Evolutionary conservation across 139 green algal species (phyloP), one percentile per base, ranked within the genome.

Genomic region (Tetradesmus obliquus): DNA sequence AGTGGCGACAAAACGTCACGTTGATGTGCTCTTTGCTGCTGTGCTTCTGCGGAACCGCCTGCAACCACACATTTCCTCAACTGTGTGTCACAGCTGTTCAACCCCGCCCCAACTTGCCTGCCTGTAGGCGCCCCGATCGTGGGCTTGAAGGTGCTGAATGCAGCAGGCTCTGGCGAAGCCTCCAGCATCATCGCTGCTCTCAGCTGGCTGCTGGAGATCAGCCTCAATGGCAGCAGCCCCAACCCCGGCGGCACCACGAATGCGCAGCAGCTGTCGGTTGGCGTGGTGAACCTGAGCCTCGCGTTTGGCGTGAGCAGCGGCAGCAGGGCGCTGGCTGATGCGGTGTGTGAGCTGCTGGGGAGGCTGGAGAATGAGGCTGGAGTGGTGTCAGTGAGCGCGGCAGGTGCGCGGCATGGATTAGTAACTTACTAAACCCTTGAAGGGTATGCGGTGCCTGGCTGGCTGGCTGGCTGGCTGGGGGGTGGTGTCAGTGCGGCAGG

Each of bases 241-340:
- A 90, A 90, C 51, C 19, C 32, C 3, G 69, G 20, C 2, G 24
- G 24, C 8, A 3, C 24, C 1, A 90, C 86, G 22, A 90, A 90
- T 15, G 86, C 71, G 19, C 22, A 90, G 86, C n/a, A 17, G 86
- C n/a, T 90, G 66, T 15, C 54, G 3, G 71, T 90, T 7, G 12
- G 19, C 74, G 71, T 90, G 6, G 20, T 90, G 2, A 90, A 55
- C 53, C 57, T 83, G 85, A 89, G 85, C 51, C 22, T 82, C 0
- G 69, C 55, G 60, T 89, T 80, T 58, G 53, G 51, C 79, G 57
- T 60, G 22, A 81, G 24, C 8, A 89, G 84, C 45, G 17, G 3
- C 2, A 81, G 19, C 2, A 51, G n/a, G 60, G 60, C 15, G 60
- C 60, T 71, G 4, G 72, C 72, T 3, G 51, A 81, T 45, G 8